Base-by-base conservation (phyloP, 225 moss, liverwort and hornwort species). In the Ulota crispa region DNA sequence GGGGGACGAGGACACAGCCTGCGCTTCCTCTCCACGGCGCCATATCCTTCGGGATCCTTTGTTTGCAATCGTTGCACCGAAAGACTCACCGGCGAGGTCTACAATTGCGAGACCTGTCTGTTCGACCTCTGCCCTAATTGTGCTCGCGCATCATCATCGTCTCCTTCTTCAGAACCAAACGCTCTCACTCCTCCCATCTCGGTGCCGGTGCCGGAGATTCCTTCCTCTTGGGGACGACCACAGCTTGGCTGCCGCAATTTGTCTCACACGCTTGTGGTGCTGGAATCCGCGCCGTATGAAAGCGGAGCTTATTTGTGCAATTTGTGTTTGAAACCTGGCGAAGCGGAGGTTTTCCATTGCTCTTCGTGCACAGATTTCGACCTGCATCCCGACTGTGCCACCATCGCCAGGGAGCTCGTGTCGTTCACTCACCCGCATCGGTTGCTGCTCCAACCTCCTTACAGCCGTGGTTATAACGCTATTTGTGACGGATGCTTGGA, bases 401-500 rank as follows among this genome's bases (percentile, higher is more conserved):
- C 59, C 31, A 82, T 90, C 45, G 42, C 84, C 61, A 77, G 70
- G 30, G 86, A 88, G 66, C 78, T 84, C 10, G 39, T 65, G 30
- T 86, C 88, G 2, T 88, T 90, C 16, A 77, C 75, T 21, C 90
- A 90, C 63, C 86, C 70, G 27, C 90, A 88, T 64, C 86, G 55
- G 24, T 77, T 90, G 47, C 77, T 82, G 9, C 70, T 90, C 13
- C 90, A 88, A 80, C 86, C 88, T 39, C 88, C 86, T 13, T 90
- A 88, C 24, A 82, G 80, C 57, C 88, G 90, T 59, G 90, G 90
- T 2, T 78, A 73, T 57, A 75, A 86, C 30, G 82, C 90, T 13
- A 88, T 90, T 21, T 90, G 90, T 75, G 90, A 90, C 69, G 90
- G 90, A 55, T 90, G 90, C 66, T 66, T 90, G 24, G 86, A 88